Base-by-base conservation (phyloP, 2,329 filamentous ascomycete genomes). In the Paradendryphiella salina region DNA sequence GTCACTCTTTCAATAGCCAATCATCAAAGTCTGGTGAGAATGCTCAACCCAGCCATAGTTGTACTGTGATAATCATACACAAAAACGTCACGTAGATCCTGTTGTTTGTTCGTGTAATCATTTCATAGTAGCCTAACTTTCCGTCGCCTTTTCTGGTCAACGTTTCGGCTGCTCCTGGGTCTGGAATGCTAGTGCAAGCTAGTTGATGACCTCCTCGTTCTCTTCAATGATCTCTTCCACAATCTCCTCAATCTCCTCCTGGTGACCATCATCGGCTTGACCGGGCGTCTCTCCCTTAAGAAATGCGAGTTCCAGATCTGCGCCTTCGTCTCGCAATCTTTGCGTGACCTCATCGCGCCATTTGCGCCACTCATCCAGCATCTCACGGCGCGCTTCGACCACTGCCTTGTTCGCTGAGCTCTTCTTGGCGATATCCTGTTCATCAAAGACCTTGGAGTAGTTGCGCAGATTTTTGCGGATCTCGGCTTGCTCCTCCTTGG, bases 391-490 rank as follows among this genome's bases (percentile, higher is more conserved):
- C 63, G 85, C 86, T 76, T 97, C 93, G 56, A 99, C 88, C 42
- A 99, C 91, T 29, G 92, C 93, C 67, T 92, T 85, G 78, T 97
- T 94, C 65, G 93, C 94, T 48, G 90, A 93, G 56, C 92, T 93
- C 70, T 92, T 92, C 71, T 93, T 91, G 72, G 95, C 91, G 59
- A 88, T 85, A 76, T 99, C 95, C 73, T 96, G 88, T 77, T 96
- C 90, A 65, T 99, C 94, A 74, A 99, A 99, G 60, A 89, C 81
- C 72, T 90, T 89, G 74, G 87, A 90, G 84, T 96, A 99, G 76
- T 97, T 94, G 64, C 93, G 89, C 47, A 99, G 86, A 77, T 96
- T 99, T 85, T 96, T 96, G 79, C 95, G 93, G 69, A 97, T 90
- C 69, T 88, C 84, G 82, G 96, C 96, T 80, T 97, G 94, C 80